These are phyloP conservation scores for Chalciporus piperatoides DNA, from an alignment of 1,284 basidiomycete genomes.

Conservation along the genomic window DNA sequence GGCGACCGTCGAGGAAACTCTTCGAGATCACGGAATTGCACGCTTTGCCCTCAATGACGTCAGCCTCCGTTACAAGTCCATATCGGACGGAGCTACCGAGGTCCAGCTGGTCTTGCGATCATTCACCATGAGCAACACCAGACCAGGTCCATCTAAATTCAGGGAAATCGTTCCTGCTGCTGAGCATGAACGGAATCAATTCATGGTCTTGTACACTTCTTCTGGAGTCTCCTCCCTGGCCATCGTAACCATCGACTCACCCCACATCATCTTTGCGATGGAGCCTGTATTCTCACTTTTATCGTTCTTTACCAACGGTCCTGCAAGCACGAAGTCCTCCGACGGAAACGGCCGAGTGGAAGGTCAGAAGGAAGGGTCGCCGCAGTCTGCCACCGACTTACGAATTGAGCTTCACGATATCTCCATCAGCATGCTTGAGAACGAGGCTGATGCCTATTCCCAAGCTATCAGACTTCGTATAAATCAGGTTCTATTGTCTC, in stretches of 20 bases:
- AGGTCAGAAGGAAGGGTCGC: slow-evolving; percentile 15
- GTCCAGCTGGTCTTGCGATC: slow-evolving; percentile 87
- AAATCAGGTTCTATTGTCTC: slow-evolving; percentile 85
- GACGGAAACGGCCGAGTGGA: slow-evolving; percentile 19
- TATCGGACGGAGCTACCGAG: slow-evolving; percentile 83
- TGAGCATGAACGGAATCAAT: slow-evolving; percentile 86
- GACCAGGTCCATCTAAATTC: slow-evolving; percentile 81
- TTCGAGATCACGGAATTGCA: slow-evolving; percentile 82
- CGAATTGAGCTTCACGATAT: slow-evolving; percentile 91
- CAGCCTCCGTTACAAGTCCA: slow-evolving; percentile 77
- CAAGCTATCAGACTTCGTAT: slow-evolving; percentile 88
- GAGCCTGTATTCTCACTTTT: slow-evolving; percentile 90
- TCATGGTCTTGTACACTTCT: slow-evolving; percentile 90
- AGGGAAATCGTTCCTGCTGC: slow-evolving; percentile 95
- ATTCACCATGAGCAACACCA: slow-evolving; percentile 88
- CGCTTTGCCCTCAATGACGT: slow-evolving; percentile 83
- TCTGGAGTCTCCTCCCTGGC: slow-evolving; percentile 71
- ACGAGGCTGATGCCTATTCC: slow-evolving; percentile 76
- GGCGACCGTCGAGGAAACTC: slow-evolving; percentile 56
- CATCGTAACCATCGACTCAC: slow-evolving; percentile 89
- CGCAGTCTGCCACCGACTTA: slow-evolving; percentile 48
- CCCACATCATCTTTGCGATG: slow-evolving; percentile 90
- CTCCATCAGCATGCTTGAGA: slow-evolving; percentile 86
- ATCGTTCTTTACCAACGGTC: slow-evolving; percentile 78
- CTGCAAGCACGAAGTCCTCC: slow-evolving; percentile 31